phyloP scores from a whole-genome alignment of 225 moss, liverwort and hornwort genomes.

The Marchantia paleacea region DNA sequence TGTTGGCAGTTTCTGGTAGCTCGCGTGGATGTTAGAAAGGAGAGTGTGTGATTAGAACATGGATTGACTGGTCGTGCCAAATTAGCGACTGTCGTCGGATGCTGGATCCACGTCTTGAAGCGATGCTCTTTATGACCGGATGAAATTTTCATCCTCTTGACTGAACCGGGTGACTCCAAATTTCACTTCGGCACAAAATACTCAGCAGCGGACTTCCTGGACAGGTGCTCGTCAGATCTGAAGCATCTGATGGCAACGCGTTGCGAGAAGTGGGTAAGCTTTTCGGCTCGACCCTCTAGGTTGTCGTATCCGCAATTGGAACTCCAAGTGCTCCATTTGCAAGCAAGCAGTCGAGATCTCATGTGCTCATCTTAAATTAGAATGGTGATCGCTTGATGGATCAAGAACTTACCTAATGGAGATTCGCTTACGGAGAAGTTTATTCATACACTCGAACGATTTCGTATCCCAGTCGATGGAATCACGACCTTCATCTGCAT shows the following conservation, averaged over 20 bases:
- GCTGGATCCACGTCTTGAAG: not conserved
- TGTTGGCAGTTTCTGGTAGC: not conserved
- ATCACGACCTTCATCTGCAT: too few relatives aligned
- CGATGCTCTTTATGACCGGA: too few relatives aligned
- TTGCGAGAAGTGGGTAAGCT: not conserved
- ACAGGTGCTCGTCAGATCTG: not conserved
- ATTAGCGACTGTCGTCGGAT: not conserved
- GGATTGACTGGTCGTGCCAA: not conserved
- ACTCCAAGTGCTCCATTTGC: not conserved
- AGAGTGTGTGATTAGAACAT: not conserved
- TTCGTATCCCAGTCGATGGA: too few relatives aligned
- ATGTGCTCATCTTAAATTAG: not conserved
- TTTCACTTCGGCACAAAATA: not conserved
- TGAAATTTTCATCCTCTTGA: not conserved
- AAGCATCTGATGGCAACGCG: not conserved
- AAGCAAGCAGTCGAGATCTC: not conserved
- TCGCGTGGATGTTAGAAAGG: not conserved
- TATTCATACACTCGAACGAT: too few relatives aligned
- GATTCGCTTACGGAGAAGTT: too few relatives aligned
- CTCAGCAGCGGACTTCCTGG: not conserved
- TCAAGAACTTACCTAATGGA: too few relatives aligned
- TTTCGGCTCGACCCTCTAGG: too few relatives aligned
- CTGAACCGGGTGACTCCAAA: not conserved
- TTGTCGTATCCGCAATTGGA: not conserved
- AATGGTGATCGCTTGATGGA: not conserved